These are phyloP conservation scores for Aspergillus udagawae DNA, from an alignment of 2,329 filamentous ascomycete genomes.

Conservation along the genomic window DNA sequence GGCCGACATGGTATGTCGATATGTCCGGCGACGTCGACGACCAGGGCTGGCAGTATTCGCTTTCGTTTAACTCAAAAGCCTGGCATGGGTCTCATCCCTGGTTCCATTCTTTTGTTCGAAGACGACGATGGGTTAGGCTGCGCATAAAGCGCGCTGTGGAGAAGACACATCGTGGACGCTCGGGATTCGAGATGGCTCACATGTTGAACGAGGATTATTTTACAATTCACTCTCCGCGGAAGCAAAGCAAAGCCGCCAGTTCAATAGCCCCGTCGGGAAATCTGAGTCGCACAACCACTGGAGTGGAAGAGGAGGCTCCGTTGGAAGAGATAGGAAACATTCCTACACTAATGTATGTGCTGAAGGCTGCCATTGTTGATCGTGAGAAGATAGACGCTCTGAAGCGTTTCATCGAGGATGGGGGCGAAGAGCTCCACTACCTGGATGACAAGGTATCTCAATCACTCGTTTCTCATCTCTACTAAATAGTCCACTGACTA, in stretches of 20 bases:
- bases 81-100: conserved; percentile 89
- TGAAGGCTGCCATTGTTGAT: conserved; percentile 73
- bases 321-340: conserved; percentile 60
- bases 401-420: conserved; percentile 74
- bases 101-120: conserved; percentile 92
- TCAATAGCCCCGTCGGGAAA: conserved; percentile 29
- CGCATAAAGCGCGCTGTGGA: conserved; percentile 59
- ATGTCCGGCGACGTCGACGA: conserved; percentile 81
- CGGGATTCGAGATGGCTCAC: conserved; percentile 48
- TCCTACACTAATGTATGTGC: conserved; percentile 61
- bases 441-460: conserved; percentile 57
- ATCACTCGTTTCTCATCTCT: not conserved
- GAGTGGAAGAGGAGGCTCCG: conserved; percentile 41
- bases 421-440: conserved; percentile 69
- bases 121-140: conserved; percentile 82
- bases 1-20: conserved; percentile 68
- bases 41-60: conserved; percentile 94
- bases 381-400: conserved; percentile 85
- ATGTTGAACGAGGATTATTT: conserved; percentile 77
- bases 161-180: conserved; percentile 24
- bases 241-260: conserved; percentile 43
- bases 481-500: not conserved
- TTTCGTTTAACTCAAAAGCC: conserved; percentile 72
- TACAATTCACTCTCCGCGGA: conserved; percentile 58
- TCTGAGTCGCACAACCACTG: conserved; percentile 37